Conservation (phyloP, 2,329 filamentous ascomycete species). For the Phialocephala subalpina region DNA sequence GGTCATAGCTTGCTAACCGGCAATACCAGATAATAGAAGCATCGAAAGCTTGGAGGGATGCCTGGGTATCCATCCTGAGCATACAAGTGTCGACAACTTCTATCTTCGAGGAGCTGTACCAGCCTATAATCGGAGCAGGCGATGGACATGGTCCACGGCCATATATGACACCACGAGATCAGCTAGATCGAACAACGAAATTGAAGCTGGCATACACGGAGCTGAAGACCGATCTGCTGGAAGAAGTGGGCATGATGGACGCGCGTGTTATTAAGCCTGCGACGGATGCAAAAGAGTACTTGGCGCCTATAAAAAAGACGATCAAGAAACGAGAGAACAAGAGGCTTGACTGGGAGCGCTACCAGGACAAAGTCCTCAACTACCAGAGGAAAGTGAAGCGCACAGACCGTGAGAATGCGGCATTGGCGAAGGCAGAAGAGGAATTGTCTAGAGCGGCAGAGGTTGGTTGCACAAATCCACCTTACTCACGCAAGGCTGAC, state of each 20-base stretch:
- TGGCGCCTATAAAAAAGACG: constrained; percentile 79
- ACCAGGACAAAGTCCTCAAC: constrained; percentile 74
- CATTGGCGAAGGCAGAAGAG: constrained; percentile 74
- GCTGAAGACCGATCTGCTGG: constrained; percentile 73
- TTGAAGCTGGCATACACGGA: constrained; percentile 75
- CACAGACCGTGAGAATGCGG: constrained; percentile 76
- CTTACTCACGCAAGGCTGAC: constrained; percentile 26
- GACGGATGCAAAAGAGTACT: constrained; percentile 70
- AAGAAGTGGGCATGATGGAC: constrained; percentile 77
- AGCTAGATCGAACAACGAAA: constrained; percentile 69
- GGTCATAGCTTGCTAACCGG: constrained; percentile 26
- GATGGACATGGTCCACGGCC: constrained; percentile 63
- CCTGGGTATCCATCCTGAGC: constrained; percentile 76
- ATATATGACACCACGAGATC: constrained; percentile 66
- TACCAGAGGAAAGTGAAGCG: constrained; percentile 74
- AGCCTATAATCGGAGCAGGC: constrained; percentile 75
- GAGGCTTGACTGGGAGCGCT: constrained; percentile 82
- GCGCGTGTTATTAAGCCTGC: constrained; percentile 73
- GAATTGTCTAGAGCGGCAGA: constrained; percentile 72
- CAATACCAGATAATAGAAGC: constrained; percentile 73
- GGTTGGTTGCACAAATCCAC: constrained; percentile 51
- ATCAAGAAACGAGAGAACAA: constrained; percentile 88
- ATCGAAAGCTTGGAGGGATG: constrained; percentile 78
- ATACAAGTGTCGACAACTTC: constrained; percentile 72
- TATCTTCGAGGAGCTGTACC: constrained; percentile 77